These are phyloP conservation scores for Bipolaris bicolor DNA, from an alignment of 2,329 filamentous ascomycete genomes.

Conservation along the genomic window DNA sequence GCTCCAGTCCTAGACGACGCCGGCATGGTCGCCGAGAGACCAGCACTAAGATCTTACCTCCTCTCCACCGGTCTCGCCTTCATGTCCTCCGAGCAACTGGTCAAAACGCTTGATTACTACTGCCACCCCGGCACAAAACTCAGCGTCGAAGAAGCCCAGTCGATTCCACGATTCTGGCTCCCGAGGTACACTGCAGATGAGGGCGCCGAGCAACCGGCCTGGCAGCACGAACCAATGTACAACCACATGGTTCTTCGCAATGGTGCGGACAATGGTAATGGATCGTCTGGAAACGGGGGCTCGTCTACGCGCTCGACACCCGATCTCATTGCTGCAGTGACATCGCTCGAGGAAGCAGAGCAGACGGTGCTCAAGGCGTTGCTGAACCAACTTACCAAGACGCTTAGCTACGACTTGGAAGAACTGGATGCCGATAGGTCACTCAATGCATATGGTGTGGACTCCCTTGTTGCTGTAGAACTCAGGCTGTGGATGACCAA, in stretches of 20 bases:
- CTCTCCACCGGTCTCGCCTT: background rate
- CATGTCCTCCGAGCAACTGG: background rate
- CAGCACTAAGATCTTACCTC: background rate
- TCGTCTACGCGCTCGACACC: background rate
- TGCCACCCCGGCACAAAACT: background rate
- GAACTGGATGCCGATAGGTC: background rate
- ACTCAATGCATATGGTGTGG: background rate
- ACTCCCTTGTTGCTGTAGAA: slow-evolving; percentile 1
- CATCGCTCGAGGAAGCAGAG: background rate
- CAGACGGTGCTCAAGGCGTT: background rate
- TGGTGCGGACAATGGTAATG: background rate
- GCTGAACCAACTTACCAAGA: background rate
- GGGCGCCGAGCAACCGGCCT: background rate
- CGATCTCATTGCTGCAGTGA: background rate
- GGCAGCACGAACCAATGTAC: background rate
- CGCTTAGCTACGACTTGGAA: background rate
- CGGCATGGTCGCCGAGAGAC: slow-evolving; percentile 29
- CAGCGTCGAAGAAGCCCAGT: background rate
- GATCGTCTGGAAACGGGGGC: background rate
- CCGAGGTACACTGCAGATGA: background rate
- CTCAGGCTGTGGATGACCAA: background rate
- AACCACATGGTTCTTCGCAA: background rate
- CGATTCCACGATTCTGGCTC: background rate
- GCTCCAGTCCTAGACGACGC: slow-evolving; percentile 36
- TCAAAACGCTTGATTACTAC: background rate